Evolutionary conservation across 345 rosid genomes (phyloP).

Genomic region (Raphanus sativus): DNA sequence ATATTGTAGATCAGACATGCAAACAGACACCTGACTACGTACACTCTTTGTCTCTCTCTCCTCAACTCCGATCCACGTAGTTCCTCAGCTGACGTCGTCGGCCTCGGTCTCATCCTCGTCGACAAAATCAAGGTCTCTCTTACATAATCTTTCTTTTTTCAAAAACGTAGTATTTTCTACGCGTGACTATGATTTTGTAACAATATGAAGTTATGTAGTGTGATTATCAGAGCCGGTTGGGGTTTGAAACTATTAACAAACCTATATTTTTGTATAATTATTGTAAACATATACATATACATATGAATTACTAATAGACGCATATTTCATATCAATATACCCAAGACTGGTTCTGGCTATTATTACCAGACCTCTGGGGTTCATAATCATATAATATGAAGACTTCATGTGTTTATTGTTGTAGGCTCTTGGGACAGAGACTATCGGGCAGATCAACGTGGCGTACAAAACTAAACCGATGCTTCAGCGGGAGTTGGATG

Average conservation of each 20-base stretch:
- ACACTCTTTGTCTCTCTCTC: slow-evolving; percentile 36
- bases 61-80: slow-evolving; percentile 43
- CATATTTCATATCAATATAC: neutral
- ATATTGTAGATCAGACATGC: slow-evolving; percentile 33
- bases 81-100: slow-evolving; percentile 33
- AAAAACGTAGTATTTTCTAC: neutral
- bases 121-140: slow-evolving; percentile 31
- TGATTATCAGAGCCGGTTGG: neutral
- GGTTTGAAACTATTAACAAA: neutral
- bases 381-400: neutral
- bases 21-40: slow-evolving; percentile 33
- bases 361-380: neutral
- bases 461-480: slow-evolving; percentile 31
- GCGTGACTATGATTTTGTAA: neutral
- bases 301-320: neutral
- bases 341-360: neutral
- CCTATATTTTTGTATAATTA: neutral
- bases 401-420: neutral
- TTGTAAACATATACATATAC: neutral
- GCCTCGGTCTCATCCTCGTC: slow-evolving; percentile 37
- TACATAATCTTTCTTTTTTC: neutral
- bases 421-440: slow-evolving; percentile 9
- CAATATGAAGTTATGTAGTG: neutral
- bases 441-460: slow-evolving; percentile 26
- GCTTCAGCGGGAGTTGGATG: slow-evolving; percentile 32